Evolutionary conservation across 306 rosid species (phyloP), one percentile per base, ranked within the genome.

Genomic region (Cyamopsis tetragonoloba): DNA sequence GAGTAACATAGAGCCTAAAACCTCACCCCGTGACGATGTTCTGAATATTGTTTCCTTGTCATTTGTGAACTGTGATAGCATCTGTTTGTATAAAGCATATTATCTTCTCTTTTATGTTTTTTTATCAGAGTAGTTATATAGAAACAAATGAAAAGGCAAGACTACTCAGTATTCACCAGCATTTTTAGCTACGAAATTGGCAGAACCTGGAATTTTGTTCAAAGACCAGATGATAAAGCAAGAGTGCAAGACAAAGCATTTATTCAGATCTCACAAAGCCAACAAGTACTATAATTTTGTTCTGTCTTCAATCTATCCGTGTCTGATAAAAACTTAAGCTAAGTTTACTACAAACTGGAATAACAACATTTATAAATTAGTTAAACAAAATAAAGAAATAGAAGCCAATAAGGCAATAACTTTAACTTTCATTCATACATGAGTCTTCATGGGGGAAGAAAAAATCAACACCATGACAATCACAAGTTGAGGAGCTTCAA

Each of bases 231-330:
- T 27, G 20, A 26, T 48, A 51, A 22, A 39, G 60, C 68, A 63
- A 71, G n/a, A n/a, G n/a, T n/a, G n/a, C n/a, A n/a, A n/a, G 39
- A 55, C 69, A 72, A 13, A 60, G 5, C 72, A 73, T 67, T 62
- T 67, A 38, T 79, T 74, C 62, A 71, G 59, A 19, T 30, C 35
- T 10, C 47, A 28, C 26, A 57, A 13, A 67, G 46, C 38, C 55
- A 69, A 64, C 3, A 50, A 50, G 58, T 68, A 17, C 54, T 46
- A 30, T 41, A 8, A 41, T 65, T 70, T 78, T 73, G 66, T 74
- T 78, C 70, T 2, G 37, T 48, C 65, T 65, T 66, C 62, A 41
- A 56, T 42, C 58, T 49, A 69, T 68, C 41, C 17, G 68, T 46
- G 55, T 53, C 73, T 64, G 32, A 34, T 63, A 34, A 62, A 66